These are phyloP conservation scores for Picocystis salinarum DNA, from an alignment of 139 green algal genomes.

Conservation along the genomic window DNA sequence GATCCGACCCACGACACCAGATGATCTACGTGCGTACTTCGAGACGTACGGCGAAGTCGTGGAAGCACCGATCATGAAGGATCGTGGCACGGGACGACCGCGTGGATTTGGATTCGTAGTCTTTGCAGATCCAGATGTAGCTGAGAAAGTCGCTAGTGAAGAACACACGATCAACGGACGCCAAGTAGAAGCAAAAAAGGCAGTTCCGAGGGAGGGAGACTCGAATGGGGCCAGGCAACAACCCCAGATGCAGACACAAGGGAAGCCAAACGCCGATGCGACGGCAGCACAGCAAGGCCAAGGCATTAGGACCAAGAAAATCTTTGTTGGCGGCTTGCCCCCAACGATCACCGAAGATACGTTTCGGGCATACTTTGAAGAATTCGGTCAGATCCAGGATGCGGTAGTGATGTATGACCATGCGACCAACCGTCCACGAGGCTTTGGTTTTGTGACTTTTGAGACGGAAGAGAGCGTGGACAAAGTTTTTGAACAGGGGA, in stretches of 20 bases:
- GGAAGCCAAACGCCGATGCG: slow-evolving; percentile 2
- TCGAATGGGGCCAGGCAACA: slow-evolving; percentile 14
- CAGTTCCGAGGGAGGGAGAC: slow-evolving; percentile 76
- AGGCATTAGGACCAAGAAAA: slow-evolving; percentile 49
- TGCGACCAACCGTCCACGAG: slow-evolving; percentile 68
- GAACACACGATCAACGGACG: slow-evolving; percentile 86
- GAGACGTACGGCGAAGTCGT: slow-evolving; percentile 22
- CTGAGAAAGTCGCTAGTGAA: slow-evolving; percentile 60
- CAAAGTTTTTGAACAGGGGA: slow-evolving; percentile 48
- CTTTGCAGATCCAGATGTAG: slow-evolving; percentile 63
- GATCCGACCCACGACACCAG: too few species aligned
- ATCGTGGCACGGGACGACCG: slow-evolving; percentile 46
- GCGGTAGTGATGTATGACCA: slow-evolving; percentile 93
- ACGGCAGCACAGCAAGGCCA: background rate
- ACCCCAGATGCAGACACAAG: slow-evolving; percentile 1
- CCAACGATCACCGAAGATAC: slow-evolving; percentile 62
- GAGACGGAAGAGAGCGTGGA: slow-evolving; percentile 70
- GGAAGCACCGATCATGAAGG: slow-evolving; percentile 64
- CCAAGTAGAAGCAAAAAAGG: slow-evolving; percentile 87
- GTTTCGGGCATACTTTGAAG: slow-evolving; percentile 57
- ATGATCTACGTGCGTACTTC: slow-evolving; percentile 38
- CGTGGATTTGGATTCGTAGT: slow-evolving; percentile 83
- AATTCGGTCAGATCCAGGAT: slow-evolving; percentile 64
- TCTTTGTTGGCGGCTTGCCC: slow-evolving; percentile 86
- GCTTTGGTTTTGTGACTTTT: slow-evolving; percentile 95